Evolutionary conservation across 305 asterid species (phyloP), one percentile per base, ranked within the genome.

Genomic region (Nicotiana rustica): DNA sequence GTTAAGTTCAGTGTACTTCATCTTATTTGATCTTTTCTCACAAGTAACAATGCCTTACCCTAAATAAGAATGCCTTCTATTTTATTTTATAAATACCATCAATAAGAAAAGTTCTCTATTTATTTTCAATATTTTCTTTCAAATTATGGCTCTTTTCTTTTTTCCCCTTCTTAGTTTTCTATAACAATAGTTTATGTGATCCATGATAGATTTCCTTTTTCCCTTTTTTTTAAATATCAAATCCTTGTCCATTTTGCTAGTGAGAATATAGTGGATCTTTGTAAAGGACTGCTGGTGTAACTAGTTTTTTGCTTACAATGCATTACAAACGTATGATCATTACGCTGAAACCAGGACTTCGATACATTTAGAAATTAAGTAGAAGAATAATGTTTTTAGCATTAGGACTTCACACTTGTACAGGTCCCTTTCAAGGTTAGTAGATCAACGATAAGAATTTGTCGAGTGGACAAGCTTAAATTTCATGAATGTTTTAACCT

Each of bases 231-330:
- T 1, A 0, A 61, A 2, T 12, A 65, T 25, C 25, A 75, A n/a
- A 15, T 49, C 41, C 41, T 75, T 75, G 25, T 25, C 44, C 15
- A 7, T 75, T 47, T 25, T 25, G 8, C 79, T 75, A 49, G 52
- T 25, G 61, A 44, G 60, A 49, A 6, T 21, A 13, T 73, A 21
- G 79, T 73, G 79, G 62, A 21, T 73, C 64, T 73, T 71, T 71
- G 35, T 36, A 12, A 44, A 71, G 61, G 78, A 71, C 6, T 71
- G 49, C 13, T 71, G 60, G 18, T 44, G 78, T 19, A 44, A 71
- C 59, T 70, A 10, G 59, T 70, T 31, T 70, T 13, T 21, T 13
- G 61, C 78, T 71, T 71, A 25, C 25, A 25, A 25, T 25, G 25
- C 25, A 25, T 25, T 25, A 25, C 25, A 25, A 1, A 25, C 25